phyloP scores from a whole-genome alignment of 306 rosid genomes.

The Prunus mongolica region DNA sequence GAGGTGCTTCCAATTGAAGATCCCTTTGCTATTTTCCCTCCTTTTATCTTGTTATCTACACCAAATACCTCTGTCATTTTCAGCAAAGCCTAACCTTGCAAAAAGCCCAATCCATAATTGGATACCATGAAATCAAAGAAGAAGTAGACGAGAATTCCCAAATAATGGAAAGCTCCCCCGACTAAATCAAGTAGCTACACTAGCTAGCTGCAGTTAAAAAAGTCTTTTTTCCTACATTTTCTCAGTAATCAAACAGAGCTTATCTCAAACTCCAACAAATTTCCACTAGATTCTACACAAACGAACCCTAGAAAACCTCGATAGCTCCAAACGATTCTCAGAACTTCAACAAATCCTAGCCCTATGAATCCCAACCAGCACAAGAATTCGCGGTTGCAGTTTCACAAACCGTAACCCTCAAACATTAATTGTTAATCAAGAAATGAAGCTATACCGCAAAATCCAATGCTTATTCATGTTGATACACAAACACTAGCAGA shows the following conservation, averaged over 20 bases:
- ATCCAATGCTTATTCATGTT: neutral
- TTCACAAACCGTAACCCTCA: slow-evolving; percentile 14
- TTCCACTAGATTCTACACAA: neutral
- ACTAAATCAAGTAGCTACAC: neutral
- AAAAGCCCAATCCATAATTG: slow-evolving; percentile 8
- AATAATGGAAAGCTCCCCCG: neutral
- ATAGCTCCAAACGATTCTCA: neutral
- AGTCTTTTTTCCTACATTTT: neutral
- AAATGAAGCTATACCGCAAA: neutral
- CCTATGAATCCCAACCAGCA: slow-evolving; percentile 4
- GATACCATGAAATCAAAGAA: neutral
- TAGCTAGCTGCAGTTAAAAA: neutral
- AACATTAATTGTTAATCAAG: neutral
- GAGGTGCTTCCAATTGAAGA: slow-evolving; percentile 33
- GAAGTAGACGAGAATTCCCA: neutral
- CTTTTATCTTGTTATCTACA: slow-evolving; percentile 37
- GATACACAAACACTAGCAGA: neutral
- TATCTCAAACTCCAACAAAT: neutral
- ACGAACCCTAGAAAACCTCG: neutral
- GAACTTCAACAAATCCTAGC: neutral
- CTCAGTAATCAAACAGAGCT: neutral
- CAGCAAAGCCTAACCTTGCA: neutral
- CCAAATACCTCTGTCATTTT: slow-evolving; percentile 7
- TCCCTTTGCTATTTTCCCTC: slow-evolving; percentile 32
- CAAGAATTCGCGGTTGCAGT: neutral